Conservation (phyloP, 352 stramenopile genomes). For the Phytophthora rubi region DNA sequence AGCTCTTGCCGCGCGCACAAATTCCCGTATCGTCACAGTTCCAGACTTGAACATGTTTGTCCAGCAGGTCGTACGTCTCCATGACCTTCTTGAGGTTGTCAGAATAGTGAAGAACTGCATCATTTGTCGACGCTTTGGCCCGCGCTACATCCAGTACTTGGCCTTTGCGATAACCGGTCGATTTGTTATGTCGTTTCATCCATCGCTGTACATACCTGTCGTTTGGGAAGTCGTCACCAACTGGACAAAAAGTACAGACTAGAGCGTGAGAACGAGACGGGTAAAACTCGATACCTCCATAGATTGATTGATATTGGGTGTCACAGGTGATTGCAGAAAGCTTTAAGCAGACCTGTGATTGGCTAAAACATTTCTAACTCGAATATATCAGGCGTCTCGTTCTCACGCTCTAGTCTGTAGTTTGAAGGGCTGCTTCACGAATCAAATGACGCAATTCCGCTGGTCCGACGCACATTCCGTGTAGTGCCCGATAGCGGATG, state of each 20-base stretch:
- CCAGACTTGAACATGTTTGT: conserved; percentile 8
- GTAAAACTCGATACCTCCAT: too few species aligned
- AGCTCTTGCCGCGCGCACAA: background rate
- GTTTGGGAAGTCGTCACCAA: conserved; percentile 7
- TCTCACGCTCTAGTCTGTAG: too few species aligned
- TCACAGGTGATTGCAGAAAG: too few species aligned
- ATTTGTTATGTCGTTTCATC: background rate
- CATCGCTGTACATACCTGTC: conserved; percentile 6
- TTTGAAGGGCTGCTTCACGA: background rate
- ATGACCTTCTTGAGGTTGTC: background rate
- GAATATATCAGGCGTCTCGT: too few species aligned
- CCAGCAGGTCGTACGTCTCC: background rate
- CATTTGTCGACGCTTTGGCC: conserved; percentile 3
- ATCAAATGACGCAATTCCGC: conserved; percentile 7
- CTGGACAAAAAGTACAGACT: too few species aligned
- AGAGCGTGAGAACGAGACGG: too few species aligned
- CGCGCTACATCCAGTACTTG: conserved; percentile 13
- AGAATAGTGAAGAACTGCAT: conserved; percentile 9
- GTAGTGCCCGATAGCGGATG: background rate
- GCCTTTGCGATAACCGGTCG: conserved; percentile 3
- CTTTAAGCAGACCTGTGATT: too few species aligned
- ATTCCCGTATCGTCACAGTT: conserved; percentile 13
- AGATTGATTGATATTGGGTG: too few species aligned
- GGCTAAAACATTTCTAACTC: too few species aligned
- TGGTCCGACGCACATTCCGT: conserved; percentile 8